A percentile compares a stretch with the other conserved stretches of the same genome.
Evolutionary conservation across 2,329 filamentous ascomycete genomes (phyloP).

Genomic region (Fusarium staphyleae): DNA sequence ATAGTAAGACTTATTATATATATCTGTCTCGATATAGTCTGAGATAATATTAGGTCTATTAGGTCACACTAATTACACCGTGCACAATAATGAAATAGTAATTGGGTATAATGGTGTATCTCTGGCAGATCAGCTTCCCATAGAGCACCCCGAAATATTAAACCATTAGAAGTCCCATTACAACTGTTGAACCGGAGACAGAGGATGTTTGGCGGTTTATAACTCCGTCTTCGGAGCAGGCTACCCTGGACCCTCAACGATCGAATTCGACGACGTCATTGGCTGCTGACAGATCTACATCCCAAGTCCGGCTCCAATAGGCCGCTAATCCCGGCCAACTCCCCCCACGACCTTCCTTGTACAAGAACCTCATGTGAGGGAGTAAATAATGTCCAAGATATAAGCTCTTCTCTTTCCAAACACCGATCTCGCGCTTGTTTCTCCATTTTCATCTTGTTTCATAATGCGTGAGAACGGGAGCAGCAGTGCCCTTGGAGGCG

Average conservation of each 20-base stretch:
- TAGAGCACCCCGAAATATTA: no score
- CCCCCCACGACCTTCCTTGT: not conserved
- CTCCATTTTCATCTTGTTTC: not conserved
- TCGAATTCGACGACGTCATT: conserved; percentile 16
- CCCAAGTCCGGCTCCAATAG: conserved; percentile 4
- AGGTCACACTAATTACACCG: no score
- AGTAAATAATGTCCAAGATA: conserved; percentile 1
- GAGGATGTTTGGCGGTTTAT: not conserved
- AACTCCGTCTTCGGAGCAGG: conserved; percentile 7
- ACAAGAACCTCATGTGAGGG: not conserved
- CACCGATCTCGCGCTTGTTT: not conserved
- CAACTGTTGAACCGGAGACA: not conserved
- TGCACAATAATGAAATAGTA: no score
- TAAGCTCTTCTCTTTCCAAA: not conserved
- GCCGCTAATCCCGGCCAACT: conserved; percentile 9
- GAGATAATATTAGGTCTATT: no score
- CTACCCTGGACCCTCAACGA: conserved; percentile 8
- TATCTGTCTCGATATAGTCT: no score
- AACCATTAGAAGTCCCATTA: not conserved
- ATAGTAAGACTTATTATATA: no score
- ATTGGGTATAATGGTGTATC: no score
- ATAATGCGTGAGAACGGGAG: conserved; percentile 31
- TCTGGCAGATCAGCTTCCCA: no score
- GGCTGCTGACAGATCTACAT: conserved; percentile 9
- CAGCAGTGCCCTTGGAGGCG: conserved; percentile 8